Evolutionary conservation across 148 eudicot species (phyloP), one percentile per base, ranked within the genome.

Genomic region (Silene latifolia): DNA sequence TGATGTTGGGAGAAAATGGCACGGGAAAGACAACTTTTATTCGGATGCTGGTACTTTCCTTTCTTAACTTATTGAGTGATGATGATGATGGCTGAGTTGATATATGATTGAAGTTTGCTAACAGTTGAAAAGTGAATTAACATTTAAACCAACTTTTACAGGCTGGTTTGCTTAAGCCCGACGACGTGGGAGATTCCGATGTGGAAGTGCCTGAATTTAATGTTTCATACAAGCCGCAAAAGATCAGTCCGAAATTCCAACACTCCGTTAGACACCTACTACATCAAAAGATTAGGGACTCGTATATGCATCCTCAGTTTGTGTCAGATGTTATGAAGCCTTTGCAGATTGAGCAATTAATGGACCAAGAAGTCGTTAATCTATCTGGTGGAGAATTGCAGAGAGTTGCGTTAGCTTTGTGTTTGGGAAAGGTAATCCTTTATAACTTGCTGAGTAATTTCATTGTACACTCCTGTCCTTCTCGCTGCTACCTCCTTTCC

Each of bases 1-100:
- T 94, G 73, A 91, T 94, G 98, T 85, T 94, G 82, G 98, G 98
- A 64, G 98, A 94, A 87, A 94, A 94, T 80, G 98, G 97, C 77
- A 94, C 96, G 0, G 97, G 98, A 67, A 94, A 94, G 88, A 94
- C 98, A 3, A 91, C 98, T 58, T 91, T 94, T 77, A 92, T 91
- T 51, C 86, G 97, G 58, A 87, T 94, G 93, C 96, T 91, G 97
- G 98, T 94, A 90, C 42, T 44, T 35, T 46, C 24, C 63, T 79
- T 54, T 67, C 60, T 27, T 68, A 32, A 18, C 24, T 47, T 23
- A 19, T 15, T 67, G 44, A 39, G 14, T 6, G 59, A 19, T 64
- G 51, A 71, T n/a, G n/a, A n/a, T 15, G 17, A 54, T 18, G 19
- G 51, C 18, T 58, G 61, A 71, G 9, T 25, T 61, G 56, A 27